Percentiles rank a stretch among this genome's conserved stretches.
phyloP scores from a whole-genome alignment of 352 stramenopile genomes.

The Globisporangium lucens region DNA sequence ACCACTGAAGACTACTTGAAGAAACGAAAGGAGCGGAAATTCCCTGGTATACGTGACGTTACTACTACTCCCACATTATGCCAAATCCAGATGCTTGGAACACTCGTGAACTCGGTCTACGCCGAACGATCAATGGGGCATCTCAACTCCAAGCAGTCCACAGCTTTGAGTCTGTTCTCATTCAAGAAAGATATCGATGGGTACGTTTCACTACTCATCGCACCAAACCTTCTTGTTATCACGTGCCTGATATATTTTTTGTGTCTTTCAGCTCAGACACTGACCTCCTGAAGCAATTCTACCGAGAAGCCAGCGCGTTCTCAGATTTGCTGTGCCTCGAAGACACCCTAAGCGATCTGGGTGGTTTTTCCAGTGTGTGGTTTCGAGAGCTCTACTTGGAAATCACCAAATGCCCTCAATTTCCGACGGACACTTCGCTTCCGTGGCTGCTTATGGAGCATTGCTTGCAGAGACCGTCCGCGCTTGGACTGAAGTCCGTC shows the following conservation, averaged over 20 bases:
- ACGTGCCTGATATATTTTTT: neutral
- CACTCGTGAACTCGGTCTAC: conserved; percentile 58
- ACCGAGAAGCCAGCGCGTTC: conserved; percentile 45
- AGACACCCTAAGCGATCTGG: conserved; percentile 40
- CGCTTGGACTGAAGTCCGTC: conserved; percentile 26
- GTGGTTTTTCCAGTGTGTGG: conserved; percentile 73
- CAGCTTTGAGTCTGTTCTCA: conserved; percentile 42
- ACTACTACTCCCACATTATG: conserved; percentile 27
- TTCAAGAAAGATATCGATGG: conserved; percentile 81
- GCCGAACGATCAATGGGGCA: conserved; percentile 59
- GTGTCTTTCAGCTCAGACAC: conserved; percentile 48
- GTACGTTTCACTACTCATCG: conserved; percentile 22
- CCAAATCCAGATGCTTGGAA: conserved; percentile 56
- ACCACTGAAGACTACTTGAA: conserved; percentile 50
- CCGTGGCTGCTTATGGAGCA: conserved; percentile 79
- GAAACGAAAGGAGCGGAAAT: conserved; percentile 39
- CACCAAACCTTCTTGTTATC: neutral
- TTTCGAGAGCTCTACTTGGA: conserved; percentile 84
- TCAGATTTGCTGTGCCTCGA: conserved; percentile 50
- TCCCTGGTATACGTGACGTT: conserved; percentile 33
- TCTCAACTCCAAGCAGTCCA: conserved; percentile 39
- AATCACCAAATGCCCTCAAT: conserved; percentile 58
- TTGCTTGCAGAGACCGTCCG: conserved; percentile 30
- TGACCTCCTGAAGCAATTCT: conserved; percentile 54
- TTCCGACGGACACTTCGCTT: conserved; percentile 80